These are phyloP conservation scores for Candida gorgasii DNA, from an alignment of 805 yeast genomes.

Conservation along the genomic window DNA sequence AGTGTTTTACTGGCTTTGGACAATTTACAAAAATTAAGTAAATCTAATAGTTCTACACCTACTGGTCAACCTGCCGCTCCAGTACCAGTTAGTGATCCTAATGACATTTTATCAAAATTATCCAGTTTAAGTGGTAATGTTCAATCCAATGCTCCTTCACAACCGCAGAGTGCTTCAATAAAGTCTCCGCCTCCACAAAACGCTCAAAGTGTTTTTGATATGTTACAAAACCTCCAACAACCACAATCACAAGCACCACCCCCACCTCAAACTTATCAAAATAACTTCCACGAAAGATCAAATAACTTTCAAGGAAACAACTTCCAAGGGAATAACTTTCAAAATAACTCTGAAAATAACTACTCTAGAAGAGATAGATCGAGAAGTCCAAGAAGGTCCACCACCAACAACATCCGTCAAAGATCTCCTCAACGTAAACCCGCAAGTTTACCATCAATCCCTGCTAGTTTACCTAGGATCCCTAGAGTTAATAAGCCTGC, in stretches of 20 bases:
- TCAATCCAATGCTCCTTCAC: conserved; percentile 19
- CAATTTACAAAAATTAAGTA: conserved; percentile 51
- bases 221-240: conserved; percentile 13
- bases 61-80: conserved; percentile 15
- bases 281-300: background rate
- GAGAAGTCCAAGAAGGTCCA: conserved; percentile 46
- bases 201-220: conserved; percentile 11
- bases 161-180: conserved; percentile 39
- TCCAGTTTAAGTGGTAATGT: conserved; percentile 31
- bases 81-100: conserved; percentile 16
- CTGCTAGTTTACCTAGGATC: conserved; percentile 11
- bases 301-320: background rate
- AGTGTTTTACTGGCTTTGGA: conserved; percentile 71
- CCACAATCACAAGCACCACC: conserved; percentile 21
- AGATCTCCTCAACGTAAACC: conserved; percentile 26
- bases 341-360: conserved; percentile 21
- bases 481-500: conserved; percentile 7
- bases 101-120: conserved; percentile 44
- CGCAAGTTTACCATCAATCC: conserved; percentile 17
- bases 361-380: conserved; percentile 55
- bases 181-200: conserved; percentile 39
- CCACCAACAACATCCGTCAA: conserved; percentile 24
- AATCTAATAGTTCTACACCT: conserved; percentile 33
- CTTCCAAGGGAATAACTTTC: too few relatives aligned
- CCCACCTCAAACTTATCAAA: background rate